Evolutionary conservation across 2,329 filamentous ascomycete genomes (phyloP), one percentile per base, ranked within the genome.

Genomic region (Catunica adiposa): DNA sequence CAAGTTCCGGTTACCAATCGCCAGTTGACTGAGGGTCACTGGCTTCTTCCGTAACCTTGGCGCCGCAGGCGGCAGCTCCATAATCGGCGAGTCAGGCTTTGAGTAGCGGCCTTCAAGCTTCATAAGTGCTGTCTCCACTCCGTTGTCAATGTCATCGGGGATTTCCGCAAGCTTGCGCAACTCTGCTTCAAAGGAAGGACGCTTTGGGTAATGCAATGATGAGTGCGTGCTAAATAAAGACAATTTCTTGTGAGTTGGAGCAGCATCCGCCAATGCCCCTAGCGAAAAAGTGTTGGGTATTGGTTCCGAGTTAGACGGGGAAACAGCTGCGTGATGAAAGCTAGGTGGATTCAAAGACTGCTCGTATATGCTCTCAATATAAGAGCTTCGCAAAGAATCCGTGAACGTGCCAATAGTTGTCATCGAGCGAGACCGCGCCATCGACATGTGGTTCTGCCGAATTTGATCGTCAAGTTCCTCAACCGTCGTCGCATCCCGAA

Each of bases 31-130:
- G 25, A 59, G 46, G 14, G 56, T 56, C 29, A 56, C 54, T 3
- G 29, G 53, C 26, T 56, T 40, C 31, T 58, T 58, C 37, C 56
- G 56, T 22, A 58, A 46, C 1, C 56, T 53, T 29, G 53, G 53
- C 11, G 50, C 52, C 4, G 26, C 26, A 20, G 54, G 51, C 22
- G 42, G 44, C 11, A 37, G 22, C 14, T 44, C 38, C 6, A 22
- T 29, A 11, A 23, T 26, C 4, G 55, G 51, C 9, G 50, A 38
- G 15, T 17, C 17, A 4, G 50, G 17, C 44, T 75, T 81, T 64
- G 83, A 77, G 62, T 83, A 92, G 61, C 80, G 90, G 8, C 92
- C 92, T 70, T 98, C 92, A 0, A 98, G 75, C 64, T 97, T 98
- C 62, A 89, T 70, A 53, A 98, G 68, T 0, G 92, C 87, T n/a